A percentile compares a stretch with the other conserved stretches of the same genome.
Conservation (phyloP, 2,329 filamentous ascomycete species). For the Pseudogymnoascus sp. region DNA sequence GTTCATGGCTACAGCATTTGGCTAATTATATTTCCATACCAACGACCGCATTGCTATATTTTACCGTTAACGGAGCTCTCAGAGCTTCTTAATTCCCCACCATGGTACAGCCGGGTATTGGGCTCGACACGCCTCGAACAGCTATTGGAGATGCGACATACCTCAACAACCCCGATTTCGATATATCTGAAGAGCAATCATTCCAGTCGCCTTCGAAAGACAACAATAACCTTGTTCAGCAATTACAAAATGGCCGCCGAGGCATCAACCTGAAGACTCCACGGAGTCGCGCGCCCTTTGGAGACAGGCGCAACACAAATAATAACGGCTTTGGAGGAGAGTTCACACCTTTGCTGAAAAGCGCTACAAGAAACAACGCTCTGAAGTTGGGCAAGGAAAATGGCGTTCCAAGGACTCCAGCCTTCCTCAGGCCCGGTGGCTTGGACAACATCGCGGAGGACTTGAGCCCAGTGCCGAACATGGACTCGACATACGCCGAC, state of each 20-base stretch:
- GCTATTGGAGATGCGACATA: conserved; percentile 79
- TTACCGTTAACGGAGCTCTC: not conserved
- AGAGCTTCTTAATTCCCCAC: conserved; percentile 25
- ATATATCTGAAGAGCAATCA: conserved; percentile 79
- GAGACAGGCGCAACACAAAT: conserved; percentile 64
- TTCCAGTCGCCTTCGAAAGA: conserved; percentile 75
- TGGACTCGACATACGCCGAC: conserved; percentile 64
- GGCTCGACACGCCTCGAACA: conserved; percentile 78
- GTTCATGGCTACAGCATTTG: conserved; percentile 8
- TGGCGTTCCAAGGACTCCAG: conserved; percentile 58
- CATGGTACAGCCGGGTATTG: conserved; percentile 59
- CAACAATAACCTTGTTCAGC: conserved; percentile 65
- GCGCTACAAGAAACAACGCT: conserved; percentile 62
- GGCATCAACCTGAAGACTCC: conserved; percentile 63
- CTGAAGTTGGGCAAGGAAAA: conserved; percentile 57
- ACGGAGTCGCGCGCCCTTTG: conserved; percentile 58
- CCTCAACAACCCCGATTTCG: conserved; percentile 64
- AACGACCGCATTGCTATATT: conserved; percentile 7
- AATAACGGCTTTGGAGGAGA: conserved; percentile 56
- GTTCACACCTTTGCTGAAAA: conserved; percentile 91
- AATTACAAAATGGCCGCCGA: conserved; percentile 59
- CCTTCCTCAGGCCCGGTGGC: conserved; percentile 49
- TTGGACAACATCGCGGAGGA: conserved; percentile 59
- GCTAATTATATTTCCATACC: not conserved
- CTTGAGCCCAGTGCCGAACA: conserved; percentile 64